These are phyloP conservation scores for Leptodontidium sp. DNA, from an alignment of 2,329 filamentous ascomycete genomes.

Conservation along the genomic window DNA sequence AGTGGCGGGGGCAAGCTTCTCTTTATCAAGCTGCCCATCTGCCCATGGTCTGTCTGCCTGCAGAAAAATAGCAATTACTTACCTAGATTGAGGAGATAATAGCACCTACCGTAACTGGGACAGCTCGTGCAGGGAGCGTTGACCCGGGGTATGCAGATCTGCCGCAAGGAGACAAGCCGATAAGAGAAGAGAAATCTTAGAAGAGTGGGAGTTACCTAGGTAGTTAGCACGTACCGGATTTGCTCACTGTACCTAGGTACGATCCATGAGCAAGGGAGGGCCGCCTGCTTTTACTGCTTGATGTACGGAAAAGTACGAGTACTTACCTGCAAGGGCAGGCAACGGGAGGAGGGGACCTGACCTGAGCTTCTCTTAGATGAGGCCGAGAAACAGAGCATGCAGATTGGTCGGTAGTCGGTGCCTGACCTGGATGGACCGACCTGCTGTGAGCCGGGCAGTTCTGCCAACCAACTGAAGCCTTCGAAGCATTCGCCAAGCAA, in stretches of 20 bases:
- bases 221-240: background rate
- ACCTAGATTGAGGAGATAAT: conserved; percentile 9
- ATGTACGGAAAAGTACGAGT: background rate
- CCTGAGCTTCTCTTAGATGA: conserved; percentile 4
- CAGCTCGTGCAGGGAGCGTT: conserved; percentile 18
- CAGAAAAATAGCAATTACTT: conserved; percentile 5
- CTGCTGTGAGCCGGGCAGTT: conserved; percentile 2
- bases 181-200: background rate
- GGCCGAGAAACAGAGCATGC: conserved; percentile 4
- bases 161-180: conserved; percentile 22
- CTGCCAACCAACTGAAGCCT: conserved; percentile 18
- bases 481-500: conserved; percentile 19
- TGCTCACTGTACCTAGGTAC: no score
- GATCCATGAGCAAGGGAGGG: background rate
- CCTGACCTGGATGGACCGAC: background rate
- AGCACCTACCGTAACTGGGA: conserved; percentile 28
- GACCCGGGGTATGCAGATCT: conserved; percentile 17
- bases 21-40: conserved; percentile 23
- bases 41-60: conserved; percentile 8
- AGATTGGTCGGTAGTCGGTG: background rate
- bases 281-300: background rate
- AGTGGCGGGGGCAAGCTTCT: conserved; percentile 9
- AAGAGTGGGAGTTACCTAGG: conserved; percentile 5
- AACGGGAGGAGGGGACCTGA: background rate
- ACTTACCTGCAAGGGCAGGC: background rate